Evolutionary conservation across 2,329 filamentous ascomycete genomes (phyloP).

Genomic region (Pseudomassariella vexata): DNA sequence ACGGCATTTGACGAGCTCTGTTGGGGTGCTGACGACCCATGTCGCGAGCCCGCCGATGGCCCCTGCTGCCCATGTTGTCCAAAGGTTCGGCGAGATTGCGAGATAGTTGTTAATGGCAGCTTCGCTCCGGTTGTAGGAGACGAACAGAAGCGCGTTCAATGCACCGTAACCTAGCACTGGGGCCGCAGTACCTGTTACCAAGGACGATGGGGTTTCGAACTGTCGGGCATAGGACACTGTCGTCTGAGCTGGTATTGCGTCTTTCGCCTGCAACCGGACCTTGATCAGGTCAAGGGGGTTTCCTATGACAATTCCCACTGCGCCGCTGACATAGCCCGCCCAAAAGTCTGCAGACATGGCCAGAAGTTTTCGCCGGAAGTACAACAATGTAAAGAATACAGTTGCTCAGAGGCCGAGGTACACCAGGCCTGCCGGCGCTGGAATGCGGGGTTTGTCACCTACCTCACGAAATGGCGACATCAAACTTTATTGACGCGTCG

Average conservation of each 20-base stretch:
- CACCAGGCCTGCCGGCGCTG: no score
- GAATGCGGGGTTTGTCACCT: no score
- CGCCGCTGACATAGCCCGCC: conserved; percentile 54
- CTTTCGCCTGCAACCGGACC: conserved; percentile 69
- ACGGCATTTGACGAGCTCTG: conserved; percentile 85
- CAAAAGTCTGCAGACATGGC: conserved; percentile 91
- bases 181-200: conserved; percentile 66
- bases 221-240: conserved; percentile 20
- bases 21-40: conserved; percentile 81
- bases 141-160: conserved; percentile 83
- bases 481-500: no score
- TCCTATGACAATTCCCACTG: conserved; percentile 72
- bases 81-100: conserved; percentile 40
- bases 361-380: no score
- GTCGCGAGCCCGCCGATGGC: conserved; percentile 77
- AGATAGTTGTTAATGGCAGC: conserved; percentile 44
- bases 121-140: conserved; percentile 84
- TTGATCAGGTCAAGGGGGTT: conserved; percentile 72
- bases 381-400: no score
- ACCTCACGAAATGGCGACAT: no score
- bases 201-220: conserved; percentile 28
- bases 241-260: conserved; percentile 15
- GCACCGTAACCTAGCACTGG: conserved; percentile 87
- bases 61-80: conserved; percentile 72
- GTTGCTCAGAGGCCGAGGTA: no score